Conservation (phyloP, 345 rosid genomes). For the Salix brachista region DNA sequence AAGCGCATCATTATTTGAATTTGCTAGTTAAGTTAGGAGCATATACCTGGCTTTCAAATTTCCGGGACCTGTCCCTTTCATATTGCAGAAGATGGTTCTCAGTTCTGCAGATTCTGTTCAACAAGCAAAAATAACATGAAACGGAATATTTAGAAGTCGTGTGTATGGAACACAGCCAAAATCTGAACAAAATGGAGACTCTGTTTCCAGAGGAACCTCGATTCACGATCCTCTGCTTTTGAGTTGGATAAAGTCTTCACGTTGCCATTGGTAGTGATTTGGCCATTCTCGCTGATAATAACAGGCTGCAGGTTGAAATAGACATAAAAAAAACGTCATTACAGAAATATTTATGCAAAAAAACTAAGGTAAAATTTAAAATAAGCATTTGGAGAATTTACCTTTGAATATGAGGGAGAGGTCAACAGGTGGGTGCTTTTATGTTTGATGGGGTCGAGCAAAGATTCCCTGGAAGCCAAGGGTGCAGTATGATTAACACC, state of each 20-base stretch:
- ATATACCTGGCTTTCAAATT: conserved; percentile 36
- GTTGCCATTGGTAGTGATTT: neutral
- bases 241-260: neutral
- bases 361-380: no score
- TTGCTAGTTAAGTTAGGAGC: no score
- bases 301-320: neutral
- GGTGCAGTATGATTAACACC: neutral
- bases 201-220: neutral
- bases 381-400: conserved; percentile 2
- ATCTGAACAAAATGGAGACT: neutral
- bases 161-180: neutral
- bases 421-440: neutral
- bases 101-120: neutral
- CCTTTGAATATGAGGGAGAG: conserved; percentile 15
- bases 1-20: no score
- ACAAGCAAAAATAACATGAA: conserved; percentile 10
- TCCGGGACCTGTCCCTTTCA: conserved; percentile 24
- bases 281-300: neutral
- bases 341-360: neutral
- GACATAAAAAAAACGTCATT: neutral
- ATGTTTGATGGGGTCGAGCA: no score
- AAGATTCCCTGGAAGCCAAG: neutral
- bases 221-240: conserved; percentile 9
- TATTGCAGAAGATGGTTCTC: neutral
- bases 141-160: neutral